Percentiles rank a stretch among this genome's conserved stretches.
Conservation (phyloP, 306 rosid species). For the Sicyos edulis region DNA sequence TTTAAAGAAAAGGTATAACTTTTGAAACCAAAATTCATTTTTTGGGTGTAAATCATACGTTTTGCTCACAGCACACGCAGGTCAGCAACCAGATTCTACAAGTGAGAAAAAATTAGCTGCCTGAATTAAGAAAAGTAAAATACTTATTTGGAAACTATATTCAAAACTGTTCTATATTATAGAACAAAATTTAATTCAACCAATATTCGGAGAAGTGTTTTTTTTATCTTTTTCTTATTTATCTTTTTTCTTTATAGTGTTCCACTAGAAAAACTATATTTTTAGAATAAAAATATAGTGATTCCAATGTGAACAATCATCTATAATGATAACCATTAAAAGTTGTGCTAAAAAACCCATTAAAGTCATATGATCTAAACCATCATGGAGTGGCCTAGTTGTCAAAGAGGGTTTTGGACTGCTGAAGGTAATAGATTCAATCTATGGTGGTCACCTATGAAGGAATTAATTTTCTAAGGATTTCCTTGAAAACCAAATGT, state of each 20-base stretch:
- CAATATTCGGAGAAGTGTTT: not conserved
- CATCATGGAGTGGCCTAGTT: too few relatives aligned
- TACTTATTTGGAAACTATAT: not conserved
- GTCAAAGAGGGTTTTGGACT: too few relatives aligned
- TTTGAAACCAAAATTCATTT: not conserved
- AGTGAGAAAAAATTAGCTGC: not conserved
- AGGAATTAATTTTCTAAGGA: too few relatives aligned
- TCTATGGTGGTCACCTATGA: too few relatives aligned
- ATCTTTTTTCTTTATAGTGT: not conserved
- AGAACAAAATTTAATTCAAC: not conserved
- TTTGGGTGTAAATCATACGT: not conserved
- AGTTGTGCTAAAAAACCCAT: not conserved
- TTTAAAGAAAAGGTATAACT: not conserved
- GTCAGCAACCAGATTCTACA: constrained; percentile 1
- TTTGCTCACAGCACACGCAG: not conserved
- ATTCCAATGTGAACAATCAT: not conserved
- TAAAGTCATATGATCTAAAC: not conserved
- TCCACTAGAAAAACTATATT: not conserved
- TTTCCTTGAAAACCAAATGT: too few relatives aligned
- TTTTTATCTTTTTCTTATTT: not conserved
- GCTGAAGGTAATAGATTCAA: too few relatives aligned
- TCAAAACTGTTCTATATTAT: not conserved
- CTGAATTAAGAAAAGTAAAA: not conserved
- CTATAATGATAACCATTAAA: not conserved
- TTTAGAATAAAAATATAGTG: not conserved